Conservation (phyloP, 2,329 filamentous ascomycete genomes). For the Gaeumannomyces sp. region DNA sequence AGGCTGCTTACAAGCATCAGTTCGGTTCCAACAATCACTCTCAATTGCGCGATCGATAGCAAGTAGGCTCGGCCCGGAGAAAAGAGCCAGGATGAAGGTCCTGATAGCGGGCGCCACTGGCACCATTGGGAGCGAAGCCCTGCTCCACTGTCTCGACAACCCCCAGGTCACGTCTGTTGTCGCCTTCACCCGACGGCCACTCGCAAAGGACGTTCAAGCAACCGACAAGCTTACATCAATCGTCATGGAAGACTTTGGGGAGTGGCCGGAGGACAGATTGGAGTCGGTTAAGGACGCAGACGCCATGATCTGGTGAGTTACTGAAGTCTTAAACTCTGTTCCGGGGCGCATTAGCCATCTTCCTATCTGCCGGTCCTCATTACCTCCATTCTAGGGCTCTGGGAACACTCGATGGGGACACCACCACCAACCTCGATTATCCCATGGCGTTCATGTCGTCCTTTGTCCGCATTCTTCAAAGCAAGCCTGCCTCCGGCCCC, state of each 20-base stretch:
- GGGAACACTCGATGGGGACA: slow-evolving; percentile 3
- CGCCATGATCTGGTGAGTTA: slow-evolving; percentile 8
- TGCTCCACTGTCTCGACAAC: slow-evolving; percentile 2
- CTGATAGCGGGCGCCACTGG: slow-evolving; percentile 18
- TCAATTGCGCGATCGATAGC: too few relatives aligned
- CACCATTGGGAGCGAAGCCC: slow-evolving; percentile 23
- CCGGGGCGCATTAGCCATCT: neutral
- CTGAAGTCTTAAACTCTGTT: neutral
- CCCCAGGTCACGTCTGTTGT: slow-evolving; percentile 3
- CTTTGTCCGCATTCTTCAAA: neutral
- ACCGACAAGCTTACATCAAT: slow-evolving; percentile 2
- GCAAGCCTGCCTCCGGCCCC: neutral
- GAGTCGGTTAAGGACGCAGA: neutral
- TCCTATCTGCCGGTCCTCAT: neutral
- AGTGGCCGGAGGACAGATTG: neutral
- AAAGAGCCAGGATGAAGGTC: slow-evolving; percentile 1
- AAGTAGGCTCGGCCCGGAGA: neutral
- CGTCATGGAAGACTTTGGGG: slow-evolving; percentile 5
- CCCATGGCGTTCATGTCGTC: slow-evolving; percentile 5
- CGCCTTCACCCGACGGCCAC: neutral
- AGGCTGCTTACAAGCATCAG: neutral
- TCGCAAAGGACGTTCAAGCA: neutral
- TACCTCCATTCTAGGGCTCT: neutral
- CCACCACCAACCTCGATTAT: slow-evolving; percentile 5
- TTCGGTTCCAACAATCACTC: too few relatives aligned